Evolutionary conservation across 495 filamentous ascomycete species (phyloP).

Genomic region (Penicillium odoratum): DNA sequence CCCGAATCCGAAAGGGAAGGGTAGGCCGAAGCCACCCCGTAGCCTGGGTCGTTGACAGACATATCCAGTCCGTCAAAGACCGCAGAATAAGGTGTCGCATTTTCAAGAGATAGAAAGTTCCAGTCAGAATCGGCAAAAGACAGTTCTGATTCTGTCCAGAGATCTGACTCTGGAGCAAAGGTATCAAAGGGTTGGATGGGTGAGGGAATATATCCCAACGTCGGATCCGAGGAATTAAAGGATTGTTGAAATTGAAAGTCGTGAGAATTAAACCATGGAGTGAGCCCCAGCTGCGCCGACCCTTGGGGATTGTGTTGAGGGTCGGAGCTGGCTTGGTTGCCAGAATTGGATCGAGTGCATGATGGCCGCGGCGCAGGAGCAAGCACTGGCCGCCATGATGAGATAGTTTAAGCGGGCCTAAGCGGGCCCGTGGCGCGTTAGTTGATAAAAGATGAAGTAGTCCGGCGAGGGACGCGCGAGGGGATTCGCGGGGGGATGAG

Average conservation of each 20-base stretch:
- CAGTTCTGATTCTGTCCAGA: constrained; percentile 28
- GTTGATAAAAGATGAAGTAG: not conserved
- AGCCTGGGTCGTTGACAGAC: constrained; percentile 16
- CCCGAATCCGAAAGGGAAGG: constrained; percentile 29
- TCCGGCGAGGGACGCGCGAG: not conserved
- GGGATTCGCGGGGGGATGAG: not conserved
- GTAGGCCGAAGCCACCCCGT: constrained; percentile 22
- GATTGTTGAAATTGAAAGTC: constrained; percentile 12
- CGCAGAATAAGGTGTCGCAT: constrained; percentile 12
- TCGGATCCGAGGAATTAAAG: constrained; percentile 18
- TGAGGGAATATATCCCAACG: constrained; percentile 18
- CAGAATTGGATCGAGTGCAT: constrained; percentile 22
- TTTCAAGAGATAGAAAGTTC: constrained; percentile 23
- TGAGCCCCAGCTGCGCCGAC: constrained; percentile 12
- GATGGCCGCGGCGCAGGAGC: constrained; percentile 21
- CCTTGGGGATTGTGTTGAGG: constrained; percentile 20
- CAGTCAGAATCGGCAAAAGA: constrained; percentile 28
- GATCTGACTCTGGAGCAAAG: constrained; percentile 24
- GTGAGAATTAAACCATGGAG: constrained; percentile 17
- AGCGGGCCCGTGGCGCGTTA: constrained; percentile 30
- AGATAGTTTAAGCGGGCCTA: constrained; percentile 31
- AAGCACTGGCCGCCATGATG: constrained; percentile 27
- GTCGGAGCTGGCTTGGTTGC: constrained; percentile 19
- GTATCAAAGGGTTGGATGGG: constrained; percentile 23
- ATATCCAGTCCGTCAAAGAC: constrained; percentile 18